phyloP scores from a whole-genome alignment of 306 rosid species.

The Malus sieversii region DNA sequence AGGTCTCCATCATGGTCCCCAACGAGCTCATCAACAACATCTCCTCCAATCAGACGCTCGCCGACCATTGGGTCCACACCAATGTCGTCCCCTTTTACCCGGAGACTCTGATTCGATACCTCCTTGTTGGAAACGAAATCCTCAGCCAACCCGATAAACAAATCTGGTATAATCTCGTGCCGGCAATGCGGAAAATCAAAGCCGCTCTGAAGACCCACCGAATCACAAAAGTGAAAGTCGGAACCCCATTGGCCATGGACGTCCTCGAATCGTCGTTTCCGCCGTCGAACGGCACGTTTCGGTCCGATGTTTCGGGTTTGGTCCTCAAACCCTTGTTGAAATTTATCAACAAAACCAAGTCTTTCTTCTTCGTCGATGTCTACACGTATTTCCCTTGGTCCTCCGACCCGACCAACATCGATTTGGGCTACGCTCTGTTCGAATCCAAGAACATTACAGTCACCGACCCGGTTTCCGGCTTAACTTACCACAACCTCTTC shows the following conservation, averaged over 20 bases:
- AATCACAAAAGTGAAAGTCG: slow-evolving; percentile 56
- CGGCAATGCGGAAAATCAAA: slow-evolving; percentile 55
- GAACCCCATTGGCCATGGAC: slow-evolving; percentile 64
- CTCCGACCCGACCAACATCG: slow-evolving; percentile 38
- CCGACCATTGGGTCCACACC: slow-evolving; percentile 47
- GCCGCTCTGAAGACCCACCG: slow-evolving; percentile 28
- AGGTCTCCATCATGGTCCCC: slow-evolving; percentile 67
- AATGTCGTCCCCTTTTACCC: slow-evolving; percentile 54
- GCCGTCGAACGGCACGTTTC: slow-evolving; percentile 65
- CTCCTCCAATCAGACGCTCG: slow-evolving; percentile 44
- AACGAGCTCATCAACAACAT: slow-evolving; percentile 52
- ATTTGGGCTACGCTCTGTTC: slow-evolving; percentile 49
- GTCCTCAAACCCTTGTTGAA: slow-evolving; percentile 60
- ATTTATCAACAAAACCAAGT: slow-evolving; percentile 52
- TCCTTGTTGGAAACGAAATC: slow-evolving; percentile 79
- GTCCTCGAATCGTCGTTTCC: slow-evolving; percentile 60
- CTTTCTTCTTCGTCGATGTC: slow-evolving; percentile 72
- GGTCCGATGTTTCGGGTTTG: slow-evolving; percentile 41
- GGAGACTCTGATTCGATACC: slow-evolving; percentile 51
- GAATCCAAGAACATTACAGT: slow-evolving; percentile 36
- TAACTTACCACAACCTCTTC: slow-evolving; percentile 56
- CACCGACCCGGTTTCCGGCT: slow-evolving; percentile 51
- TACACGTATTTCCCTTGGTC: slow-evolving; percentile 70
- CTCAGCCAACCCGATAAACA: slow-evolving; percentile 25
- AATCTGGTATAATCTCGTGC: slow-evolving; percentile 47